Base-by-base conservation (phyloP, 2,329 filamentous ascomycete species). In the Fusarium xyrophilum region DNA sequence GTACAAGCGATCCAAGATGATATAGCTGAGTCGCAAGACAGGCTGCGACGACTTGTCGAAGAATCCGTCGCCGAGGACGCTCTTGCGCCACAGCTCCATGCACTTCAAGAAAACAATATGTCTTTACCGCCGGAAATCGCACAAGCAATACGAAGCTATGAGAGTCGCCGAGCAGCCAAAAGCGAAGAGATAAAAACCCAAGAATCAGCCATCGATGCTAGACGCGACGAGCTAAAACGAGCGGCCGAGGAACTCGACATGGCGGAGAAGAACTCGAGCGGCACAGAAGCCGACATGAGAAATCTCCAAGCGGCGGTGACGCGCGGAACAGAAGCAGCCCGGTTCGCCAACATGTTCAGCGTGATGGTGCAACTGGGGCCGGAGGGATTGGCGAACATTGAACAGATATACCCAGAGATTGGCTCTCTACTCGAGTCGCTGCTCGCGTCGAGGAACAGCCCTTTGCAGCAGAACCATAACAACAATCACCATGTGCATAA, bases 321-420 rank as follows among this genome's bases (percentile, higher is more conserved):
- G 21, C 69, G 71, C 5, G 66, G 68, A 12, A 74, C 63, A 11
- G 73, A 74, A 57, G 72, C 73, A 48, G 60, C 68, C 27, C 58
- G 72, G 35, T 60, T 73, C 47, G 69, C 72, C 44, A 63, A 67
- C 57, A 73, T 74, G 71, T 73, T 74, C 51, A 63, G 73, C 57
- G 64, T 73, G 7, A 66, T 74, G 61, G 73, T 74, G 48, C 73
- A 72, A 52, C 36, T 74, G 30, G 73, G 73, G 8, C 73, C 73
- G 6, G 69, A 69, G 43, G 73, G 73, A 17, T 42, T 74, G 39
- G 71, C 69, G 32, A 72, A 62, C 46, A 72, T 74, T 56, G 73
- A 74, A 67, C 65, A 70, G 38, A 73, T 74, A 72, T 74, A 74
- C 70, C 73, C 73, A 28, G 73, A 74, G 69, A 74, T 74, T 57